A percentile compares a stretch with the other conserved stretches of the same genome.
Conservation (phyloP, 75 land plant species). For the Isoetes taiwanensis region DNA sequence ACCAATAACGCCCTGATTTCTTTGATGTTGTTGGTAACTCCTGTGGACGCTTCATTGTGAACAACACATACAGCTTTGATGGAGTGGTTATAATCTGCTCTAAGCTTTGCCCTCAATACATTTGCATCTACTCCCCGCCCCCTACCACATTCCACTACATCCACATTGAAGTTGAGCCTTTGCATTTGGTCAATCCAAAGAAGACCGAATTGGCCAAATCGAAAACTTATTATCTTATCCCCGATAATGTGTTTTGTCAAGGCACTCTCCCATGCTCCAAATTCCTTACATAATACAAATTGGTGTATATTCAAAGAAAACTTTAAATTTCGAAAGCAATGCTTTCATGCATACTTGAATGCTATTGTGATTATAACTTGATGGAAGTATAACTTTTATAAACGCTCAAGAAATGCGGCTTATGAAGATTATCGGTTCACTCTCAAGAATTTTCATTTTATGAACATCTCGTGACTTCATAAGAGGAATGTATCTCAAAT, state of each 20-base stretch:
- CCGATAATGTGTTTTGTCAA: constrained; percentile 12
- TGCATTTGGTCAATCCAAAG: constrained; percentile 17
- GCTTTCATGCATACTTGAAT: too few species aligned
- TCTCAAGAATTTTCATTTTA: too few species aligned
- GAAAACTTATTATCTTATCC: constrained; percentile 10
- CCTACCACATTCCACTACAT: constrained; percentile 13
- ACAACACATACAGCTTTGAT: constrained; percentile 12
- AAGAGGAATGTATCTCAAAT: too few species aligned
- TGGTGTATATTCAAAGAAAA: too few species aligned
- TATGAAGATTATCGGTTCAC: too few species aligned
- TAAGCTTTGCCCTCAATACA: background rate
- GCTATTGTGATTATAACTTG: too few species aligned
- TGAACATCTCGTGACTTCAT: too few species aligned
- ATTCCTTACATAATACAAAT: too few species aligned
- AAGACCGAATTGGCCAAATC: constrained; percentile 11
- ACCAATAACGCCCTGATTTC: background rate
- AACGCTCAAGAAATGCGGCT: too few species aligned
- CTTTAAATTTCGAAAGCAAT: too few species aligned
- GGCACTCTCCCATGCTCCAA: constrained; percentile 19
- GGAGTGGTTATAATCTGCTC: constrained; percentile 5
- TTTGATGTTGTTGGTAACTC: constrained; percentile 9
- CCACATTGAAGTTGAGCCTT: constrained; percentile 15
- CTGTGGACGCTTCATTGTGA: constrained; percentile 16
- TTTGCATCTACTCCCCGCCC: constrained; percentile 8
- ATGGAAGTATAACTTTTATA: too few species aligned